Base-by-base conservation (phyloP, 2,329 filamentous ascomycete species). In the Tolypocladium endophyticum region DNA sequence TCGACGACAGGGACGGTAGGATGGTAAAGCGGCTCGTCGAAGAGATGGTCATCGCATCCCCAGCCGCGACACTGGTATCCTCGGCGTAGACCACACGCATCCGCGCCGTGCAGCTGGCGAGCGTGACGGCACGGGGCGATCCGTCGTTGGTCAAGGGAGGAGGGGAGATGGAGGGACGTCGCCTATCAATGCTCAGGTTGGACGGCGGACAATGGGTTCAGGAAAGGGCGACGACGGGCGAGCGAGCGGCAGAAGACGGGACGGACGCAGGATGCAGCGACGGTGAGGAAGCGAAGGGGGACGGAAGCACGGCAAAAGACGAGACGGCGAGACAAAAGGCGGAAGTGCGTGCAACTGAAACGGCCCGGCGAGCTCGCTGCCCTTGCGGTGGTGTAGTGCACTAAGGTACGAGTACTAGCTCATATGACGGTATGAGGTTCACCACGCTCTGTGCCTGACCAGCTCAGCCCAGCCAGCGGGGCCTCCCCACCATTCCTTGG, bases 11-110 rank as follows among this genome's bases (percentile, higher is more conserved):
- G 23, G 39, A 33, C 30, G 54, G 23, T 18, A 36, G 18, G 41
- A 50, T 39, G 60, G 59, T 47, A 45, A 56, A 55, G 52, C 57
- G 30, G 53, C 55, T 56, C 58, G 59, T 58, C 52, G 58, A 54
- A 39, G 53, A 59, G 55, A 60, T 56, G 58, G 58, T 61, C 60
- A 61, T 65, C 57, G 62, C 63, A 65, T 65, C 61, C 57, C 63
- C 61, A 60, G 58, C 55, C 53, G 58, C 56, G 58, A 55, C 45
- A 60, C 47, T 20, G 45, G 25, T 60, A n/a, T 56, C 61, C 47
- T 61, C 56, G 57, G 59, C 57, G 50, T 33, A 12, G n/a, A 35
- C 53, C 28, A 62, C 57, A 61, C 59, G 63, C 61, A 65, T 58
- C 25, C 59, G 59, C 50, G 56, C 55, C 41, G 47, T 18, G 14